Conservation (phyloP, 2,329 filamentous ascomycete species). For the Fusarium protoensiforme region DNA sequence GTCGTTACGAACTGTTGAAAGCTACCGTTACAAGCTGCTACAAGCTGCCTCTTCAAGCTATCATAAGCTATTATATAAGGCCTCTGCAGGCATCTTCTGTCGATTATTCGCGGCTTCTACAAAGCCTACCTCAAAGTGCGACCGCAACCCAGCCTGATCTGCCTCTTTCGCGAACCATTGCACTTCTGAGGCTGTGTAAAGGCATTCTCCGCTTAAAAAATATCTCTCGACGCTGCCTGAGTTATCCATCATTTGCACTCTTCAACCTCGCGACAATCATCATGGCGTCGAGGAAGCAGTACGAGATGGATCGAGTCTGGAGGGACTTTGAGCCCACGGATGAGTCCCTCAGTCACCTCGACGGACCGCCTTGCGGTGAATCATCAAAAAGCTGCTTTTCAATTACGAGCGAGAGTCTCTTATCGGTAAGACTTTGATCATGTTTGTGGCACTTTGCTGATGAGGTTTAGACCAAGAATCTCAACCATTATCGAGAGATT, state of each 20-base stretch:
- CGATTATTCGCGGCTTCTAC: neutral
- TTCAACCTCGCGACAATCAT: neutral
- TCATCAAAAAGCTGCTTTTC: neutral
- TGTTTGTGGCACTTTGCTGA: neutral
- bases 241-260: neutral
- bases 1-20: neutral
- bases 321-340: neutral
- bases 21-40: neutral
- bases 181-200: neutral
- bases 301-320: neutral
- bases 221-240: neutral
- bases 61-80: neutral
- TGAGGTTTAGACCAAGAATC: neutral
- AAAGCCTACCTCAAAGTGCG: neutral
- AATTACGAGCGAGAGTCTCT: neutral
- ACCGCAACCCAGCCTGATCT: neutral
- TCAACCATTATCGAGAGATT: neutral
- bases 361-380: neutral
- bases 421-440: neutral
- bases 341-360: neutral
- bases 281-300: neutral
- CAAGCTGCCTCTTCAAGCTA: neutral
- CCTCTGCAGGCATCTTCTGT: neutral
- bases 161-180: neutral
- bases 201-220: neutral